Conservation (phyloP, 2,329 filamentous ascomycete species). For the Diatrype stigma region DNA sequence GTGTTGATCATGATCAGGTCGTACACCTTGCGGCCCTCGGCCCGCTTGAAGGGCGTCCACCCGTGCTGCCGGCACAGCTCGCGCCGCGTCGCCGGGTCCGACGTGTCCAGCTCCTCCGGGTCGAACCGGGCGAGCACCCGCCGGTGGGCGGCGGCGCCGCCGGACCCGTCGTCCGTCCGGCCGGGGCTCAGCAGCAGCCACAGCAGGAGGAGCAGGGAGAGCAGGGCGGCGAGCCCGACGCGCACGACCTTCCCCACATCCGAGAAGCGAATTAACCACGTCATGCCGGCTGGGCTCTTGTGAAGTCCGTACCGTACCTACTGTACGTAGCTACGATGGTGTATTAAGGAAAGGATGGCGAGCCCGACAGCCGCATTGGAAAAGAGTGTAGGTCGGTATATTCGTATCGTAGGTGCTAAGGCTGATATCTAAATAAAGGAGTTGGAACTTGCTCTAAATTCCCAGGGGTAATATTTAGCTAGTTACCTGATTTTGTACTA, state of each 20-base stretch:
- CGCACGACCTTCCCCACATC: conserved; percentile 18
- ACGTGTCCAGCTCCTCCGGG: conserved; percentile 12
- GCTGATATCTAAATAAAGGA: too few relatives aligned
- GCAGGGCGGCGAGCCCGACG: conserved; percentile 9
- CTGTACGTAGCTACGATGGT: background rate
- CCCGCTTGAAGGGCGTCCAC: conserved; percentile 31
- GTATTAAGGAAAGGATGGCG: background rate
- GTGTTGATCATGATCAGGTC: conserved; percentile 60
- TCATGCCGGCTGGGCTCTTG: conserved; percentile 13
- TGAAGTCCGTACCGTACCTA: too few relatives aligned
- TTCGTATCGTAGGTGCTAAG: too few relatives aligned
- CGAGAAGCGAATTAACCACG: conserved; percentile 8
- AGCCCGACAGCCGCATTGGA: background rate
- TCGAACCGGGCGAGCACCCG: conserved; percentile 20
- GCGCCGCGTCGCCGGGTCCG: conserved; percentile 14
- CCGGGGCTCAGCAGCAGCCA: conserved; percentile 24
- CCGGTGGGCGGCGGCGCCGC: conserved; percentile 12
- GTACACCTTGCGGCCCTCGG: conserved; percentile 46
- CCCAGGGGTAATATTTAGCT: background rate
- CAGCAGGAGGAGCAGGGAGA: conserved; percentile 18
- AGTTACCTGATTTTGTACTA: too few relatives aligned
- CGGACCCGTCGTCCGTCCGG: conserved; percentile 19
- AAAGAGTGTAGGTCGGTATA: background rate
- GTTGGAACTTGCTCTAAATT: too few relatives aligned
- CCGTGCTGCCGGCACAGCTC: conserved; percentile 33